These are phyloP conservation scores for Salmacisia buchloeana DNA, from an alignment of 1,284 basidiomycete species.

Conservation along the genomic window DNA sequence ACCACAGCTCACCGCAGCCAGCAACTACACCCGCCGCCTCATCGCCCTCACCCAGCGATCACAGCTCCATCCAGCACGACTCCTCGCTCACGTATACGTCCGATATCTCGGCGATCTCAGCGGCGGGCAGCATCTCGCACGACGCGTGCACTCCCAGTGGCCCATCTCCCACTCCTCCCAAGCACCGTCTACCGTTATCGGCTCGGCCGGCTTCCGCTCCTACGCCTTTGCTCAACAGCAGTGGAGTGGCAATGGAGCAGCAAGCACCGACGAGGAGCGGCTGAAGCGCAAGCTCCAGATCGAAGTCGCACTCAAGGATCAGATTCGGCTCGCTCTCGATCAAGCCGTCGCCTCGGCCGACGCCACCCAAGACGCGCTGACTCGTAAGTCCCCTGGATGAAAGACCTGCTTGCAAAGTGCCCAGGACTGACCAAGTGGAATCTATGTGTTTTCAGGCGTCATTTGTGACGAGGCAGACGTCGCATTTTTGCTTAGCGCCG, in stretches of 20 bases:
- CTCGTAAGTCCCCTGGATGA: background rate
- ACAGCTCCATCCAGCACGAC: conserved; percentile 57
- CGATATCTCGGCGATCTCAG: conserved; percentile 79
- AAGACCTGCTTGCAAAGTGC: conserved; percentile 52
- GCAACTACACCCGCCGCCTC: conserved; percentile 20
- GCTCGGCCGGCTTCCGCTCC: conserved; percentile 61
- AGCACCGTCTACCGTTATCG: conserved; percentile 53
- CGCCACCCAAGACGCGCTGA: background rate
- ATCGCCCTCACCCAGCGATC: conserved; percentile 49
- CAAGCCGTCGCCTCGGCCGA: background rate
- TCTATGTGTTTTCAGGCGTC: background rate
- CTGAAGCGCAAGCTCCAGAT: conserved; percentile 57
- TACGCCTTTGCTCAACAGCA: conserved; percentile 75
- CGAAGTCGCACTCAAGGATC: background rate
- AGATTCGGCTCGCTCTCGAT: conserved; percentile 35
- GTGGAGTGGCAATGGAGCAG: conserved; percentile 69
- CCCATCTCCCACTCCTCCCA: conserved; percentile 31
- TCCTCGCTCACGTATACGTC: conserved; percentile 74
- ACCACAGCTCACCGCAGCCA: conserved; percentile 17
- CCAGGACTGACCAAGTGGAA: background rate
- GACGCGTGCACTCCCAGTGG: conserved; percentile 54
- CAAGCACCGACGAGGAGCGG: conserved; percentile 58
- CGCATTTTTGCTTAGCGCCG: conserved; percentile 66
- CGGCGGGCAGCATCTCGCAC: conserved; percentile 70
- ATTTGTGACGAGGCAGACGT: conserved; percentile 57